phyloP scores from a whole-genome alignment of 2,329 filamentous ascomycete genomes.

The Colletotrichum phormii region DNA sequence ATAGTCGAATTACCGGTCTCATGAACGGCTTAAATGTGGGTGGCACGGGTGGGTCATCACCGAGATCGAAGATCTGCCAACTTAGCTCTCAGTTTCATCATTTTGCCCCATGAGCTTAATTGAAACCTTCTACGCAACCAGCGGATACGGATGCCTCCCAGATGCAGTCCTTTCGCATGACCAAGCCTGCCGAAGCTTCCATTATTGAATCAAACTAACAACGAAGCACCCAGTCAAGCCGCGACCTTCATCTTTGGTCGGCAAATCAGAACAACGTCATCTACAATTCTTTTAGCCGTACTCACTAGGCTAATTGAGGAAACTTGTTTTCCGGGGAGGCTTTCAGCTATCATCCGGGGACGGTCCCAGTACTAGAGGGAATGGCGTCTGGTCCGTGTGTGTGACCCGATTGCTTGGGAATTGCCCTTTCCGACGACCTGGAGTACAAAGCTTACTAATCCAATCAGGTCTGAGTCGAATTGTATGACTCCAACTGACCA shows the following conservation, averaged over 20 bases:
- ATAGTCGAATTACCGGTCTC: too few species aligned
- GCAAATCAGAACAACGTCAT: not conserved
- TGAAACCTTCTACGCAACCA: not conserved
- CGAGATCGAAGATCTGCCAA: not conserved
- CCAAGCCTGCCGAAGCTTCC: not conserved
- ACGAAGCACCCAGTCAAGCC: not conserved
- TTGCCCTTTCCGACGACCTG: too few species aligned
- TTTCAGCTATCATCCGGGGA: not conserved
- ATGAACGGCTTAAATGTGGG: too few species aligned
- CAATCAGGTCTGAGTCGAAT: conserved; percentile 12
- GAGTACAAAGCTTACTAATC: not conserved
- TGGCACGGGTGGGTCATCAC: too few species aligned
- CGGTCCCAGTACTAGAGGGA: not conserved
- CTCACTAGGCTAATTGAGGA: not conserved
- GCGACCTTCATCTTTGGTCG: not conserved
- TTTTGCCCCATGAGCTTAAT: not conserved
- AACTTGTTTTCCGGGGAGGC: not conserved
- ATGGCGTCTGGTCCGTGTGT: not conserved
- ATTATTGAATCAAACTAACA: not conserved
- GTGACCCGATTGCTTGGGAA: not conserved
- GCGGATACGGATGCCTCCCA: not conserved
- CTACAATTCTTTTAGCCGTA: not conserved
- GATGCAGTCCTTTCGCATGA: not conserved
- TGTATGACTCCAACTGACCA: conserved; percentile 18
- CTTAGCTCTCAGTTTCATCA: not conserved